Base-by-base conservation (phyloP, 805 yeast species). In the Zygosaccharomyces lentus region DNA sequence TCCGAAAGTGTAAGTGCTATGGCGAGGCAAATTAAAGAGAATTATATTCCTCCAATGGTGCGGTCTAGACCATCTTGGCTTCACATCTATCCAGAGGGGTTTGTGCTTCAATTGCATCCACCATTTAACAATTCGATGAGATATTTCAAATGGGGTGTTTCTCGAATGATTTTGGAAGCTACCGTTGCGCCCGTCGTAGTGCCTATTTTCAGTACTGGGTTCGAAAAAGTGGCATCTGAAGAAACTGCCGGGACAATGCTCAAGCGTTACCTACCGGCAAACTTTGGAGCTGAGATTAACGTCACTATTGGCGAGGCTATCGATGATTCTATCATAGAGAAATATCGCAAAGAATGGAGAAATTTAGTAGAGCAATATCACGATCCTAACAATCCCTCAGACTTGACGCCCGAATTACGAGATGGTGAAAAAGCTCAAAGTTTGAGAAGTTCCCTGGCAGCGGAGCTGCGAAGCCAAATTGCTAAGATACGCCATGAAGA, bases 11-110 rank as follows among this genome's bases (percentile, higher is more conserved):
- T 29, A 31, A 37, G 9, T 15, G 31, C 15, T 16, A 13, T 43
- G 36, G 46, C 41, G 3, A 43, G 41, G 16, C 51, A 57, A 30
- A 50, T 56, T 17, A 49, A 49, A 19, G 53, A 58, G 29, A 57
- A 58, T 4, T 75, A 75, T 50, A 41, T 72, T 1, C 69, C 78
- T 1, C 91, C 91, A 2, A 71, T 84, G 27, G 68, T 78, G 23
- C 69, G 90, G 46, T 65, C 73, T 12, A 78, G 76, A 48, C 83
- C 93, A 0, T 80, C 87, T 0, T 91, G 98, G 98, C 78, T 93
- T 48, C 98, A 91, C 62, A 80, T 89, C 3, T 91, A 87, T 65
- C 99, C 99, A 0, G 99, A 91, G 64, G 96, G 95, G 0, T 87
- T 83, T 62, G 98, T 91, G 4, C 76, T 91, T 43, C 99, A 93